phyloP scores from a whole-genome alignment of 2,329 filamentous ascomycete species.

The Sphaerulina vaccinii region DNA sequence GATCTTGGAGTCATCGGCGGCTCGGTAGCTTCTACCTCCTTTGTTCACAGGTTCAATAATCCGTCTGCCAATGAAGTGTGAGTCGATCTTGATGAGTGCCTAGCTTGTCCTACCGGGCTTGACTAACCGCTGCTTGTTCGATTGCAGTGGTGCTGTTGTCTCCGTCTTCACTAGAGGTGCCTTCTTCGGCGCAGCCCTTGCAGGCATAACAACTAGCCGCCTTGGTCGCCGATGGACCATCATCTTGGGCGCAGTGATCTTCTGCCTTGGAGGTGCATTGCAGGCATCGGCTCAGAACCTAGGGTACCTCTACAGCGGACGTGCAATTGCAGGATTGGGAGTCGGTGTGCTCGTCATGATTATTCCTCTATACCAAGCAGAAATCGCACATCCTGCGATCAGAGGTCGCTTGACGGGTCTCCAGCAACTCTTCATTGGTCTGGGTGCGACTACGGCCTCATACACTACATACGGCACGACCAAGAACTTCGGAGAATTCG shows the following conservation, averaged over 20 bases:
- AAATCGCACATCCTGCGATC: slow-evolving; percentile 38
- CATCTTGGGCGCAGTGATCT: slow-evolving; percentile 58
- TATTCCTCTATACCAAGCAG: slow-evolving; percentile 41
- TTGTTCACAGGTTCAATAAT: slow-evolving; percentile 1
- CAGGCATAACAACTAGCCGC: neutral
- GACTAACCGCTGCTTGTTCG: too few species aligned
- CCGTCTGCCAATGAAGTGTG: slow-evolving; percentile 3
- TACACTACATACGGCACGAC: slow-evolving; percentile 29
- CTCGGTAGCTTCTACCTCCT: neutral
- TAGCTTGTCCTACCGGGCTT: neutral
- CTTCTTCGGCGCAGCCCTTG: slow-evolving; percentile 6
- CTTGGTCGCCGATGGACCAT: slow-evolving; percentile 69
- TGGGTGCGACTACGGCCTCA: slow-evolving; percentile 39
- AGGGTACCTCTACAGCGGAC: slow-evolving; percentile 17
- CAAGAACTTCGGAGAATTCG: slow-evolving; percentile 28
- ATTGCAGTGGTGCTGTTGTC: slow-evolving; percentile 3
- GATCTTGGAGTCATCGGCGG: slow-evolving; percentile 8
- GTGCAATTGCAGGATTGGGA: slow-evolving; percentile 30
- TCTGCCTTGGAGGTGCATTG: slow-evolving; percentile 28
- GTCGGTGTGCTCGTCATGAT: slow-evolving; percentile 33
- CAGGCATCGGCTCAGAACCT: slow-evolving; percentile 32
- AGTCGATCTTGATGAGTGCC: neutral
- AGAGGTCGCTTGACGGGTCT: slow-evolving; percentile 46
- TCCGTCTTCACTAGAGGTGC: slow-evolving; percentile 10
- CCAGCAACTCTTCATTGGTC: slow-evolving; percentile 45